These are phyloP conservation scores for Chaetomium strumarium DNA, from an alignment of 2,329 filamentous ascomycete genomes.

Conservation along the genomic window DNA sequence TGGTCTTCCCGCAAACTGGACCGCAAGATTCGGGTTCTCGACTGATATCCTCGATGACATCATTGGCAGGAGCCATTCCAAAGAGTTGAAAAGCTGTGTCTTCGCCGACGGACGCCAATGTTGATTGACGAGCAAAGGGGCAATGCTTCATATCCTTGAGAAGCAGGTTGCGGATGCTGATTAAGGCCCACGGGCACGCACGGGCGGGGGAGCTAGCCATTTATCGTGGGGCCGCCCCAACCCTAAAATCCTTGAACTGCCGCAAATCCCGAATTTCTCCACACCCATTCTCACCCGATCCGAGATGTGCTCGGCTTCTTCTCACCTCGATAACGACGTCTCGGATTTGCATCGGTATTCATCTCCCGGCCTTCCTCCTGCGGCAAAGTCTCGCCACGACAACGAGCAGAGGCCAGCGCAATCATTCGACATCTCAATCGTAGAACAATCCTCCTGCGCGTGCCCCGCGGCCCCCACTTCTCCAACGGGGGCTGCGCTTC, in stretches of 20 bases:
- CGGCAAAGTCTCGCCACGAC: background rate
- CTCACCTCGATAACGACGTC: conserved; percentile 8
- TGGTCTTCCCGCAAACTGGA: background rate
- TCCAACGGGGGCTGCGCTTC: background rate
- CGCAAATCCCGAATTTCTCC: conserved; percentile 17
- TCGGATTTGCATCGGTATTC: conserved; percentile 30
- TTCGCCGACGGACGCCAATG: no score
- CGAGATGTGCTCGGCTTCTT: conserved; percentile 22
- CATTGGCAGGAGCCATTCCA: background rate
- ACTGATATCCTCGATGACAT: background rate
- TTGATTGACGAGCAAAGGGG: no score
- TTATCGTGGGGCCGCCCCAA: background rate
- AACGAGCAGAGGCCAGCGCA: no score
- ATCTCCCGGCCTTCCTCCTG: conserved; percentile 1
- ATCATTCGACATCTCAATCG: background rate
- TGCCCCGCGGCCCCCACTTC: background rate
- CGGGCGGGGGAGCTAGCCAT: background rate
- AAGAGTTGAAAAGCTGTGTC: background rate
- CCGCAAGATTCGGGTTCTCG: background rate
- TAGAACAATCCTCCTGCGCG: background rate
- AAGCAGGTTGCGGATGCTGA: no score
- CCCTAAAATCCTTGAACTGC: background rate
- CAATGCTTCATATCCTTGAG: background rate
- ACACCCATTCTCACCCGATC: background rate
- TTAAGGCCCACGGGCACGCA: no score